Evolutionary conservation across 2,329 filamentous ascomycete genomes (phyloP).

Genomic region (Talaromyces albobiverticillius): DNA sequence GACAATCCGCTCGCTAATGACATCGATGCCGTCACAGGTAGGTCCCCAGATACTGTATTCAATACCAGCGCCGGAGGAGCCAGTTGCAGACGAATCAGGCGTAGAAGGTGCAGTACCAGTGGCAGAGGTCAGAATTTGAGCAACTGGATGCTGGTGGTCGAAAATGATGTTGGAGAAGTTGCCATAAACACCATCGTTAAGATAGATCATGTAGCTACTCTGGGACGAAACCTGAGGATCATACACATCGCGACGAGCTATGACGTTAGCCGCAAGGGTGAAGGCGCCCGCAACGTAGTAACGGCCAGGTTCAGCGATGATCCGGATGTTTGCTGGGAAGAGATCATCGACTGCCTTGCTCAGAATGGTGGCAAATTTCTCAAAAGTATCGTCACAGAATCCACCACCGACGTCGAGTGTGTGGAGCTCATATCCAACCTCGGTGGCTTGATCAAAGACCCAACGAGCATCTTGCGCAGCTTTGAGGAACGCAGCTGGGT

Average conservation of each 20-base stretch:
- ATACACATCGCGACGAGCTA: slow-evolving; percentile 84
- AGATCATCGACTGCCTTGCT: slow-evolving; percentile 77
- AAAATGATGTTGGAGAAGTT: slow-evolving; percentile 99
- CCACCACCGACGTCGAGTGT: slow-evolving; percentile 93
- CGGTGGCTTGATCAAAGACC: slow-evolving; percentile 81
- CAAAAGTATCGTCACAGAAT: slow-evolving; percentile 87
- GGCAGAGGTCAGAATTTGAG: slow-evolving; percentile 71
- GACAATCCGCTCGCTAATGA: slow-evolving; percentile 77
- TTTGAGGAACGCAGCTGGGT: slow-evolving; percentile 86
- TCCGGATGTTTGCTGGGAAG: slow-evolving; percentile 76
- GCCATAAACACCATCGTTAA: slow-evolving; percentile 96
- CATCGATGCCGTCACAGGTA: slow-evolving; percentile 96
- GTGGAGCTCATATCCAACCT: slow-evolving; percentile 75
- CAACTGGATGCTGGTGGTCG: slow-evolving; percentile 88
- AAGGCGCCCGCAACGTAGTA: slow-evolving; percentile 95
- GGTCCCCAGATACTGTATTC: slow-evolving; percentile 98
- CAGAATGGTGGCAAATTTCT: slow-evolving; percentile 80
- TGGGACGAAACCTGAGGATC: slow-evolving; percentile 54
- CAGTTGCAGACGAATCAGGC: slow-evolving; percentile 11
- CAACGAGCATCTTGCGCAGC: slow-evolving; percentile 83
- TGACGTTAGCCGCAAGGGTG: slow-evolving; percentile 92
- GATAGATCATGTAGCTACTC: slow-evolving; percentile 86
- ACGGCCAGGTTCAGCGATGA: slow-evolving; percentile 94
- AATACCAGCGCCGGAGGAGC: slow-evolving; percentile 44
- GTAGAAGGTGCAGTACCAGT: slow-evolving; percentile 32